phyloP scores from a whole-genome alignment of 2,329 filamentous ascomycete species.

The Pestalotiopsis sp. region DNA sequence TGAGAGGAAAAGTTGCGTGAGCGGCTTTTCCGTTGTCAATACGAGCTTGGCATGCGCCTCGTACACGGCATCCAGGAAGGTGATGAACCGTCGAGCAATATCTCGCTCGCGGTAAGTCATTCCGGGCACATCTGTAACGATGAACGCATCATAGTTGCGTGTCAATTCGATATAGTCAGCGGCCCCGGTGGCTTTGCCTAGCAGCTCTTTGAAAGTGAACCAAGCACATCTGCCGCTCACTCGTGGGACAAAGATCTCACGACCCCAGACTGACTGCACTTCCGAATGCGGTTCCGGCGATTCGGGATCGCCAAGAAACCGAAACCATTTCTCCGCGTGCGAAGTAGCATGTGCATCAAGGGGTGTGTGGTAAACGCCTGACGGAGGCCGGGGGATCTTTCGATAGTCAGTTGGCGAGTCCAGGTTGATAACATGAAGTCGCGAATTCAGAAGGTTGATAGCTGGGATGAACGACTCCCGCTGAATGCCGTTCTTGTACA shows the following conservation, averaged over 20 bases:
- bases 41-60: constrained; percentile 93
- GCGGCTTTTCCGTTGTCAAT: constrained; percentile 83
- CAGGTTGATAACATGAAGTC: constrained; percentile 88
- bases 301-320: constrained; percentile 84
- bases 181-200: constrained; percentile 84
- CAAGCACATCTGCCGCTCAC: constrained; percentile 87
- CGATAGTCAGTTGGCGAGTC: constrained; percentile 96
- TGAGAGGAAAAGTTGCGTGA: constrained; percentile 85
- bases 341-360: constrained; percentile 75
- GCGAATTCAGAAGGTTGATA: constrained; percentile 85
- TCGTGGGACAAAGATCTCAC: constrained; percentile 82
- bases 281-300: constrained; percentile 75
- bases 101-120: constrained; percentile 90
- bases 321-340: constrained; percentile 95
- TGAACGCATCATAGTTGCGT: constrained; percentile 87
- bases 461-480: constrained; percentile 93
- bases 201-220: constrained; percentile 92
- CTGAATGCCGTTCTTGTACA: constrained; percentile 98
- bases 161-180: constrained; percentile 95
- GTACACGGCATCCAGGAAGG: constrained; percentile 95
- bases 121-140: constrained; percentile 86
- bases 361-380: constrained; percentile 90
- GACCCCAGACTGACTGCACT: constrained; percentile 86
- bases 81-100: constrained; percentile 90
- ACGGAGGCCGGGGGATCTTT: constrained; percentile 90